Base-by-base conservation (phyloP, 208 protist genomes). In the Willaertia magna region DNA sequence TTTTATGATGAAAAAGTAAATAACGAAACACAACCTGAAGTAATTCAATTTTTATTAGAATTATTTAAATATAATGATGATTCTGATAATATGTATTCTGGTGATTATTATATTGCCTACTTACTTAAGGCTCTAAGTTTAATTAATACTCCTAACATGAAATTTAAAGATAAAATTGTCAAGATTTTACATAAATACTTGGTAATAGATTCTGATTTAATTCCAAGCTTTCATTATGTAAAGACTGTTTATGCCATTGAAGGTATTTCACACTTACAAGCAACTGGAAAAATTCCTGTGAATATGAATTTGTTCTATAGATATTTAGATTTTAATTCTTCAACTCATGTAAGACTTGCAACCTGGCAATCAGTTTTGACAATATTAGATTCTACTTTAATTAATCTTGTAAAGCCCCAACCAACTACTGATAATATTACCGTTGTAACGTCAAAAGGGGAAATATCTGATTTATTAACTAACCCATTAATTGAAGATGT, bases 1-100 rank as follows among this genome's bases (percentile, higher is more conserved):
- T 51, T 81, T 39, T 51, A 22, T 26, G 76, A 81, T 51, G 76
- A 81, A 4, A 55, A 42, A 6, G 40, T 78, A 4, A 83, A 49
- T 20, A 42, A 83, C n/a, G 11, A 40, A 55, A 83, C 43, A 30
- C 42, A 26, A 1, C 43, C 18, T 22, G 43, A 51, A 44, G 46
- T 83, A 6, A n/a, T 55, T 39, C 2, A 49, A 55, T 55, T 83
- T 42, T 55, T 83, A 42, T 26, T 83, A 39, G 78, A 83, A 42
- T n/a, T 83, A 26, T 34, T 48, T 18, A 83, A 83, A 52, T 55
- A 83, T 40, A 83, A 83, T 55, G 78, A 83, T 55, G 46, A 83
- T 55, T 83, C 78, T 30, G 47, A 55, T 12, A 83, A 83, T 43
- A 2, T 9, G 1, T 83, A 49, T 26, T 43, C n/a, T 55, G 47